These are phyloP conservation scores for Pterulicium gracile DNA, from an alignment of 1,284 basidiomycete species.

Conservation along the genomic window DNA sequence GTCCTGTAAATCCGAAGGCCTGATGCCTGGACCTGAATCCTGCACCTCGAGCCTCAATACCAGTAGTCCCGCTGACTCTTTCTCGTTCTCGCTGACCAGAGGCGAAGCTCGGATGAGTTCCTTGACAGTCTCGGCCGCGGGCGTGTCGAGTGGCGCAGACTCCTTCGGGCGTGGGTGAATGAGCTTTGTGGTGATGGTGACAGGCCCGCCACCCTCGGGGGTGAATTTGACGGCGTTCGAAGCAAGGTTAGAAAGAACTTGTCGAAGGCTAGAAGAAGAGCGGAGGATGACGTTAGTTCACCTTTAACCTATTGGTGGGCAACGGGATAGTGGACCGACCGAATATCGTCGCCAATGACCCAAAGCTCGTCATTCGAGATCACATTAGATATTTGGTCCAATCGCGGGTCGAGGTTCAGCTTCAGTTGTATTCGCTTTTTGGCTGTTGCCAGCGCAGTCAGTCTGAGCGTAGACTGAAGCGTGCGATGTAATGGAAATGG, in stretches of 20 bases:
- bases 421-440: slow-evolving; percentile 27
- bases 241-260: slow-evolving; percentile 26
- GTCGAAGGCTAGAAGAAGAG: slow-evolving; percentile 32
- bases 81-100: slow-evolving; percentile 3
- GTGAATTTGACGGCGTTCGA: slow-evolving; percentile 38
- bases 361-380: slow-evolving; percentile 17
- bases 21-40: slow-evolving; percentile 12
- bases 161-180: slow-evolving; percentile 12
- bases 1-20: slow-evolving; percentile 29
- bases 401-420: slow-evolving; percentile 30
- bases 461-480: slow-evolving; percentile 34
- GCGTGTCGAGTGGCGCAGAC: slow-evolving; percentile 10
- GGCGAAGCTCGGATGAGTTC: neutral
- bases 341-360: slow-evolving; percentile 26
- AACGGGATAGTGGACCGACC: neutral
- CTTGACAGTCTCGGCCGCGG: slow-evolving; percentile 9
- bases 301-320: too few species aligned
- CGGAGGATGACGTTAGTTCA: neutral
- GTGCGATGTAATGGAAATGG: slow-evolving; percentile 41
- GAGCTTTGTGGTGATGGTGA: slow-evolving; percentile 22
- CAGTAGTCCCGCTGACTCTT: slow-evolving; percentile 6
- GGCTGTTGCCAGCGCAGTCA: slow-evolving; percentile 31
- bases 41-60: slow-evolving; percentile 11
- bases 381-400: slow-evolving; percentile 26
- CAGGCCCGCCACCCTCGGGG: slow-evolving; percentile 21